Conservation (phyloP, 768 basidiomycete genomes). For the Ephemerocybe angulata region DNA sequence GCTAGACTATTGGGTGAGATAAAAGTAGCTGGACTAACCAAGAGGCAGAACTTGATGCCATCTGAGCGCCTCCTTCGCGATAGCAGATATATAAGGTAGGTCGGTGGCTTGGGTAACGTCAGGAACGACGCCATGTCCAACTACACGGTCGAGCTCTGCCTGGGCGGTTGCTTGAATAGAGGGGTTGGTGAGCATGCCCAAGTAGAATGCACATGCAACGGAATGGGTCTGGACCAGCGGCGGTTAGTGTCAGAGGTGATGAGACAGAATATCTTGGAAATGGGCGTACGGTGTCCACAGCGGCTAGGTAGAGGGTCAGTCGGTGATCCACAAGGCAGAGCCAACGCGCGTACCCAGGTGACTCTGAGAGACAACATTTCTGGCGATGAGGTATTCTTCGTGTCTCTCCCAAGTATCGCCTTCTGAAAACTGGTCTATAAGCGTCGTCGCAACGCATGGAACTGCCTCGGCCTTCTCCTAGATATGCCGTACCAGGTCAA, state of each 20-base stretch:
- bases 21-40: background rate
- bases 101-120: slow-evolving; percentile 15
- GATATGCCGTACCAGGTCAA: background rate
- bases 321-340: background rate
- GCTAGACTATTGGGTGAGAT: background rate
- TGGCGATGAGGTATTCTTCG: background rate
- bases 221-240: background rate
- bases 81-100: slow-evolving; percentile 35
- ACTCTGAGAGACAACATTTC: background rate
- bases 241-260: background rate
- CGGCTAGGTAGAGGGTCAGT: background rate
- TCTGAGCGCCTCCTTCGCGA: slow-evolving; percentile 28
- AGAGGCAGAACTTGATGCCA: slow-evolving; percentile 19
- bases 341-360: background rate
- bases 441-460: background rate
- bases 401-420: background rate
- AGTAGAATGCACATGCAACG: background rate
- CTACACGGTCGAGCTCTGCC: slow-evolving; percentile 34
- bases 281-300: slow-evolving; percentile 1
- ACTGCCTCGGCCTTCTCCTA: background rate
- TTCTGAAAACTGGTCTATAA: background rate
- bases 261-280: background rate
- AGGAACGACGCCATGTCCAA: slow-evolving; percentile 37
- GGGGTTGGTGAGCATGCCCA: slow-evolving; percentile 36
- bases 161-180: slow-evolving; percentile 35